phyloP scores from a whole-genome alignment of 2,329 filamentous ascomycete genomes.

The Phialophora tarda region DNA sequence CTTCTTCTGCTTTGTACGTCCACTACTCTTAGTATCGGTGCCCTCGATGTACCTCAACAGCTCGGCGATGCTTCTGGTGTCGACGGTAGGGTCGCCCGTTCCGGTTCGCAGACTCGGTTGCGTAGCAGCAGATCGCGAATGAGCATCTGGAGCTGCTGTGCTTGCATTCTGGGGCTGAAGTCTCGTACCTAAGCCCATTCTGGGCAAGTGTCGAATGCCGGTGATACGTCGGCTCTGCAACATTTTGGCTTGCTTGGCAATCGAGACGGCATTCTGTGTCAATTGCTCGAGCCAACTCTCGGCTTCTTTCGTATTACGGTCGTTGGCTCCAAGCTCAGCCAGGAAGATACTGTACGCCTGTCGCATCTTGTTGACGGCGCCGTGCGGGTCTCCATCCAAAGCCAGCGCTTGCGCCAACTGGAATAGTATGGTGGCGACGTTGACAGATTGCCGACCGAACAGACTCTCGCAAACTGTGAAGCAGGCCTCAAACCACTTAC shows the following conservation, averaged over 20 bases:
- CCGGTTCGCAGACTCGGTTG: conserved; percentile 31
- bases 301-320: conserved; percentile 97
- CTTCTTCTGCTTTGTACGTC: conserved; percentile 52
- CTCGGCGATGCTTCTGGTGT: conserved; percentile 88
- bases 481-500: conserved; percentile 95
- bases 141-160: conserved; percentile 57
- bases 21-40: conserved; percentile 49
- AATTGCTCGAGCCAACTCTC: conserved; percentile 96
- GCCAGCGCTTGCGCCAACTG: conserved; percentile 95
- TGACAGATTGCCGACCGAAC: conserved; percentile 87
- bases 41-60: conserved; percentile 94
- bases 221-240: conserved; percentile 75
- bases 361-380: conserved; percentile 88
- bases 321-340: conserved; percentile 79
- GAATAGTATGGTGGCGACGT: conserved; percentile 93
- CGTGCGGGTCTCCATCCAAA: conserved; percentile 93
- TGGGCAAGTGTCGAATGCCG: conserved; percentile 65
- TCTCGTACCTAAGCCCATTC: conserved; percentile 59
- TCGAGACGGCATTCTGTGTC: conserved; percentile 90
- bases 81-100: conserved; percentile 57
- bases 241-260: conserved; percentile 92
- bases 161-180: conserved; percentile 39
- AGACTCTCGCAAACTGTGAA: conserved; percentile 86
- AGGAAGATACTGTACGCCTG: conserved; percentile 97
- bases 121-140: conserved; percentile 40